Evolutionary conservation across 108 stramenopile genomes (phyloP), one percentile per base, ranked within the genome.

Genomic region (Conticribra weissflogii): DNA sequence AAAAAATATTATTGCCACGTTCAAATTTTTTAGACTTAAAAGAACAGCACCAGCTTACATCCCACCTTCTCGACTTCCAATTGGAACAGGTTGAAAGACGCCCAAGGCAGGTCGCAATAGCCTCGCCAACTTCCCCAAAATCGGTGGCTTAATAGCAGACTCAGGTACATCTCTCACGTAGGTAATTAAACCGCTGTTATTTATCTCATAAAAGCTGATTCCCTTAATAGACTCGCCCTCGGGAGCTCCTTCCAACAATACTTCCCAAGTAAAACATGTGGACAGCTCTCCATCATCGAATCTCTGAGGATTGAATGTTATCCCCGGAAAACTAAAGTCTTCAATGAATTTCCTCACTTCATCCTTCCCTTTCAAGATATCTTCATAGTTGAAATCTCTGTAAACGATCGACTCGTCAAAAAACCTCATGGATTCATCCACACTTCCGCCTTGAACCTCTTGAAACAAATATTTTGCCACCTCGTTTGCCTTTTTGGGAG

Each of bases 201-300:
- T 74, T 3, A 91, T 44, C 62, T 88, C 82, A 55, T 91, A 91
- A 65, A 91, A 91, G 45, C 84, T 85, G 51, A 91, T 86, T 14
- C 90, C 90, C 71, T 87, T 88, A 64, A 88, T 81, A n/a, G 90
- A 59, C 29, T 61, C 63, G 1, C 72, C 72, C 45, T 85, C 81
- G 12, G 74, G 72, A 25, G 82, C 81, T 23, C 81, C 88, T 15
- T 74, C 84, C 59, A 91, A 54, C 24, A 81, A 60, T 3, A 91
- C 86, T 25, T 91, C 87, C 90, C 90, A 91, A 36, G 87, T 91
- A 47, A 91, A 91, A 66, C 90, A 88, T 18, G 86, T 82, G 33
- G 81, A 77, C 25, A 61, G 33, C 1, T 77, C 47, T 9, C 90
- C 90, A 81, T 91, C 90, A 68, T 86, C 85, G 67, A 88, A 84